Percentiles rank a stretch among this genome's conserved stretches.
phyloP scores from a whole-genome alignment of 106 monocot genomes.

The Vanilla planifolia region DNA sequence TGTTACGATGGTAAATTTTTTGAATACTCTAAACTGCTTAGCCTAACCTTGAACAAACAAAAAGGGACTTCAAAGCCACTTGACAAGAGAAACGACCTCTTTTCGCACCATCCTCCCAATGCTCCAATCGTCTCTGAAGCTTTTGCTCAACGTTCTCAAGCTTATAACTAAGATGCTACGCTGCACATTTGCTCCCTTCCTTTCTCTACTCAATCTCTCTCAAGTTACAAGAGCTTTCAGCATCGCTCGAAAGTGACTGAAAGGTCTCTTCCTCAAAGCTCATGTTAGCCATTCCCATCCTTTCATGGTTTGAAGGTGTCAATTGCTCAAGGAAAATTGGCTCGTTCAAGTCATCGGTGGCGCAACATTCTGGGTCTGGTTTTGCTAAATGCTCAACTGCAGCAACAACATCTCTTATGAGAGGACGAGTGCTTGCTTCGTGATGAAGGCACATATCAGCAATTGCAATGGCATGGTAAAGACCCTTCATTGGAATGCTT shows the following conservation, averaged over 20 bases:
- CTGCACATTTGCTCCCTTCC: too few species aligned
- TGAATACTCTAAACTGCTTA: too few species aligned
- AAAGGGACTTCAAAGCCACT: too few species aligned
- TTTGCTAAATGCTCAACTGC: slow-evolving; percentile 32
- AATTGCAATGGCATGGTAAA: slow-evolving; percentile 46
- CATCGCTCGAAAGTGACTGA: not conserved
- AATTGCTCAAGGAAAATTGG: not conserved
- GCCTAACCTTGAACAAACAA: too few species aligned
- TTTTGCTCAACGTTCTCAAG: too few species aligned
- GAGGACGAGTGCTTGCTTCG: slow-evolving; percentile 34
- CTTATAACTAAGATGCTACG: too few species aligned
- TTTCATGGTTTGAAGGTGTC: not conserved
- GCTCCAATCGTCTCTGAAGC: too few species aligned
- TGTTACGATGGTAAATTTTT: too few species aligned
- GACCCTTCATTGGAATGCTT: slow-evolving; percentile 27
- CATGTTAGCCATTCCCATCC: not conserved
- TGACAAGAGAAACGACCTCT: too few species aligned
- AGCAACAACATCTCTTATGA: slow-evolving; percentile 40
- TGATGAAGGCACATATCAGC: slow-evolving; percentile 52
- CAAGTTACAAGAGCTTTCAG: not conserved
- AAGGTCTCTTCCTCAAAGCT: slow-evolving; percentile 4
- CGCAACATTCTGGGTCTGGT: not conserved
- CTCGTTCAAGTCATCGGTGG: not conserved
- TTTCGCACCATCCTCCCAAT: too few species aligned
- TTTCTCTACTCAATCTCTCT: not conserved